Percentiles rank a stretch among this genome's conserved stretches.
Evolutionary conservation across 1,284 basidiomycete genomes (phyloP).

Genomic region (Puccinia triticina): DNA sequence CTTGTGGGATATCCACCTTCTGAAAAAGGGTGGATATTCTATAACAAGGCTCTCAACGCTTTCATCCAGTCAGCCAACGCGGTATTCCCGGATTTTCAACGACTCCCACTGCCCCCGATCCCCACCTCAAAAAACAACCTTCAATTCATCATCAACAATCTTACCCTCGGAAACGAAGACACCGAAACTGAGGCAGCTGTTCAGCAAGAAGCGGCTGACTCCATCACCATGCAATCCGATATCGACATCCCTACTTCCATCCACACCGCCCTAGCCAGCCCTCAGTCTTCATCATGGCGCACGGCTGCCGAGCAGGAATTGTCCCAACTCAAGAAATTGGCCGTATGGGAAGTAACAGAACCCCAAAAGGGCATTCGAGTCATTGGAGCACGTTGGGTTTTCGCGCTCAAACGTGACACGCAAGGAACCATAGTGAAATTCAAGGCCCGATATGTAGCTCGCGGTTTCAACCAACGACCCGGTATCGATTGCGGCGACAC

Average conservation of each 20-base stretch:
- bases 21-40: conserved; percentile 37
- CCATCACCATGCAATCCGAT: not conserved
- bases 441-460: conserved; percentile 24
- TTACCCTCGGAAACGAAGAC: not conserved
- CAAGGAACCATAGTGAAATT: not conserved
- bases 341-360: conserved; percentile 1
- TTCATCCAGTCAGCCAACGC: conserved; percentile 1
- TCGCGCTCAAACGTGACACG: not conserved
- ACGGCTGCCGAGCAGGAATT: not conserved
- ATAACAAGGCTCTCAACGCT: not conserved
- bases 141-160: not conserved
- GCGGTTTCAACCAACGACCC: conserved; percentile 8
- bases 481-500: conserved; percentile 3
- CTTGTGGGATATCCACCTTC: not conserved
- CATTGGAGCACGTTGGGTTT: conserved; percentile 24
- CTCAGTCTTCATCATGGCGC: not conserved
- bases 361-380: not conserved
- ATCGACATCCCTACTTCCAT: not conserved
- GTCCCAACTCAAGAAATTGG: not conserved
- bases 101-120: not conserved
- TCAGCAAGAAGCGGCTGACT: not conserved
- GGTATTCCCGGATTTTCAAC: not conserved
- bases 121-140: not conserved
- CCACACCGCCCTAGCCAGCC: not conserved
- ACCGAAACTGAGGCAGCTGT: not conserved